Conservation (phyloP, 192 early-diverging fungal species). For the Umbelopsis sp. region DNA sequence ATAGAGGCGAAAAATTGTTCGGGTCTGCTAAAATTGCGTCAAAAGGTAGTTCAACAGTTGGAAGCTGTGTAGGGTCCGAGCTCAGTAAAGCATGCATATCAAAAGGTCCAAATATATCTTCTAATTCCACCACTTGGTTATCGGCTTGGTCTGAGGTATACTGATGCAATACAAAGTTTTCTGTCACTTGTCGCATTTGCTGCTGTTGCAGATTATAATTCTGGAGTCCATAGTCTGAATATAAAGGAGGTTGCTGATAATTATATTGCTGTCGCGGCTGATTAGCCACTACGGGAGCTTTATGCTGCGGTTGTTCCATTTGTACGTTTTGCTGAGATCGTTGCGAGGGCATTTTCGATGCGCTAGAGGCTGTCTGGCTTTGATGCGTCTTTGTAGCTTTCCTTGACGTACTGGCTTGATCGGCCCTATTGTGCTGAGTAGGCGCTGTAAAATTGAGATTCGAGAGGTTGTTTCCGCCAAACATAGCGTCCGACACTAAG, state of each 20-base stretch:
- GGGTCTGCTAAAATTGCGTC: slow-evolving; percentile 13
- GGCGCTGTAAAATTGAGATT: slow-evolving; percentile 15
- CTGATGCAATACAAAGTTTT: slow-evolving; percentile 44
- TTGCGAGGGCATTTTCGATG: slow-evolving; percentile 2
- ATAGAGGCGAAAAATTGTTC: background rate
- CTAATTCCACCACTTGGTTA: slow-evolving; percentile 39
- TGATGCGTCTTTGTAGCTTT: background rate
- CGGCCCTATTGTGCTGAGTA: background rate
- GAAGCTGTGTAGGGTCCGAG: slow-evolving; percentile 25
- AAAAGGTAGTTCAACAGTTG: slow-evolving; percentile 8
- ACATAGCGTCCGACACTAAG: slow-evolving; percentile 3
- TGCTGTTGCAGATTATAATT: slow-evolving; percentile 1
- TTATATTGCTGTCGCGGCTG: slow-evolving; percentile 24
- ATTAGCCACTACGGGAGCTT: background rate
- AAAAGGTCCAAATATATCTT: slow-evolving; percentile 40
- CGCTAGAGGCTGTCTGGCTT: background rate
- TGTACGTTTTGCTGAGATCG: slow-evolving; percentile 5
- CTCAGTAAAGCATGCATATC: slow-evolving; percentile 35
- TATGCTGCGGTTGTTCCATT: slow-evolving; percentile 25
- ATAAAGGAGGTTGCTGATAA: slow-evolving; percentile 5
- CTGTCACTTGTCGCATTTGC: slow-evolving; percentile 26
- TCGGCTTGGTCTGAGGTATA: slow-evolving; percentile 49
- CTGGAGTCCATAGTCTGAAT: slow-evolving; percentile 10
- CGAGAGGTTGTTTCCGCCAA: background rate
- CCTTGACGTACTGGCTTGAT: background rate